Conservation (phyloP, 805 yeast species). For the Sporopachydermia lactativora region DNA sequence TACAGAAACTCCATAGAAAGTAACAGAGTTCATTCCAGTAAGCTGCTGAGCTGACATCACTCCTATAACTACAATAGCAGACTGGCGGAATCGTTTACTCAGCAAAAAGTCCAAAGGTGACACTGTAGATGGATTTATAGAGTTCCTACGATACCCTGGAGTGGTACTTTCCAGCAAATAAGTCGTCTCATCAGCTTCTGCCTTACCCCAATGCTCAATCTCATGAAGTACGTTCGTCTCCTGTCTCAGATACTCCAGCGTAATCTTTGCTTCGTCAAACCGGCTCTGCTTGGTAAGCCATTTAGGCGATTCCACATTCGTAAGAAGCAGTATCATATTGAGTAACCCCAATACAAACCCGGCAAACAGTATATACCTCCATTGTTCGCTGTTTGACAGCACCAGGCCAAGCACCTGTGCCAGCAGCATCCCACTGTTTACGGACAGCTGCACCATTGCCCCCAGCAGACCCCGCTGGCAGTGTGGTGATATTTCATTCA, state of each 20-base stretch:
- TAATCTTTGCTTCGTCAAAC: slow-evolving; percentile 26
- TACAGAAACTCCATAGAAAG: slow-evolving; percentile 86
- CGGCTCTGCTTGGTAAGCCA: slow-evolving; percentile 51
- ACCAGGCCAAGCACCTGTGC: slow-evolving; percentile 64
- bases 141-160: not conserved
- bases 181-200: slow-evolving; percentile 15
- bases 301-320: slow-evolving; percentile 64
- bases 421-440: slow-evolving; percentile 70
- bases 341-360: slow-evolving; percentile 42
- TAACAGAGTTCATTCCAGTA: slow-evolving; percentile 84
- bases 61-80: slow-evolving; percentile 53
- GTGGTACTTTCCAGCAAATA: not conserved
- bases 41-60: slow-evolving; percentile 79
- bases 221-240: slow-evolving; percentile 8
- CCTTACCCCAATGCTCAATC: not conserved
- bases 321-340: slow-evolving; percentile 26
- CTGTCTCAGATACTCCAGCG: slow-evolving; percentile 22
- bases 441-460: slow-evolving; percentile 76
- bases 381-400: slow-evolving; percentile 49
- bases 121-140: slow-evolving; percentile 7
- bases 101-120: slow-evolving; percentile 32
- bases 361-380: slow-evolving; percentile 60
- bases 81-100: slow-evolving; percentile 35
- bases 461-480: slow-evolving; percentile 67
- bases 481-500: slow-evolving; percentile 69